phyloP scores from a whole-genome alignment of 441 rosid genomes.

The Pelargonium cotyledonis region DNA sequence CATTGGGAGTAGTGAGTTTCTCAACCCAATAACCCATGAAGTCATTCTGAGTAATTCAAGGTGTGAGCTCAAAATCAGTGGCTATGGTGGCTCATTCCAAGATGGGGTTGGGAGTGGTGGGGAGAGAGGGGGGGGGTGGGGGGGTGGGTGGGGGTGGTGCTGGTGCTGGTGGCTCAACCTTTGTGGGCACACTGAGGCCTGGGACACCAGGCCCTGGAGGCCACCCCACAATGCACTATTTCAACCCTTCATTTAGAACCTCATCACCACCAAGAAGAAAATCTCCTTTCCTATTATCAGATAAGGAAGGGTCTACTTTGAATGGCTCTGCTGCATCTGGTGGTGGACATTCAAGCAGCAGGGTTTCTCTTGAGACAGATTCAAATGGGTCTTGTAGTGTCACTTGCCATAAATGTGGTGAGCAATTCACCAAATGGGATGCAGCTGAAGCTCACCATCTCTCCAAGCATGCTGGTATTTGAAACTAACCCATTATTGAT shows the following conservation, averaged over 20 bases:
- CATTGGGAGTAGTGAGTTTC: slow-evolving; percentile 95
- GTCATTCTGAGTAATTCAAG: slow-evolving; percentile 81
- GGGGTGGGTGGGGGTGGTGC: slow-evolving; percentile 23
- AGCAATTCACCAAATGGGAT: slow-evolving; percentile 77
- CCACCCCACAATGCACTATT: slow-evolving; percentile 56
- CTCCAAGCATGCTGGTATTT: slow-evolving; percentile 84
- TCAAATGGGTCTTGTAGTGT: slow-evolving; percentile 47
- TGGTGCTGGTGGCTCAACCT: slow-evolving; percentile 41
- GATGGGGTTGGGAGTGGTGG: slow-evolving; percentile 34
- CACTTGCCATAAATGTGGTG: slow-evolving; percentile 94
- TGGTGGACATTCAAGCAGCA: slow-evolving; percentile 36
- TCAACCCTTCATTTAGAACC: slow-evolving; percentile 52
- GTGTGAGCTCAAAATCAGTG: slow-evolving; percentile 92
- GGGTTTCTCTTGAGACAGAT: slow-evolving; percentile 58
- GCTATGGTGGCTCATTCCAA: slow-evolving; percentile 49
- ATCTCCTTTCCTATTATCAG: slow-evolving; percentile 34
- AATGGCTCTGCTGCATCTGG: slow-evolving; percentile 25
- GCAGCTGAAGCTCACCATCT: slow-evolving; percentile 93
- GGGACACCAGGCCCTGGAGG: slow-evolving; percentile 90
- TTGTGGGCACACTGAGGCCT: slow-evolving; percentile 76
- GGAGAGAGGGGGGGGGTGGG: slow-evolving; percentile 11
- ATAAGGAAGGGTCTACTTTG: slow-evolving; percentile 40
- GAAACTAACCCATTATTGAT: slow-evolving; percentile 14
- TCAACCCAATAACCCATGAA: slow-evolving; percentile 90
- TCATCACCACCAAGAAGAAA: slow-evolving; percentile 48